A percentile compares a stretch with the other conserved stretches of the same genome.
Conservation (phyloP, 2,329 filamentous ascomycete genomes). For the Bisporella sp. region DNA sequence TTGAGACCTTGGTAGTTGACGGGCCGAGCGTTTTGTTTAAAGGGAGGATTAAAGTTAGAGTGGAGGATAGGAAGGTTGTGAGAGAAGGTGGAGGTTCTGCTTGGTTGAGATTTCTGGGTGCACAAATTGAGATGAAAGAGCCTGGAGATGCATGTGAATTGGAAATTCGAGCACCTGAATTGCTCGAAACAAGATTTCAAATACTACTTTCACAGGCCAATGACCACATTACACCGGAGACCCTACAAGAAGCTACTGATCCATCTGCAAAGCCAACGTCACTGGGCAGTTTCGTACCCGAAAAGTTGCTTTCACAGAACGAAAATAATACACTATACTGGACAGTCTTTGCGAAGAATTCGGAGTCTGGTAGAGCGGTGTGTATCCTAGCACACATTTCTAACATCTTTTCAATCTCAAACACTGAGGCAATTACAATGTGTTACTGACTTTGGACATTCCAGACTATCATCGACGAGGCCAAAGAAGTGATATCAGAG, state of each 20-base stretch:
- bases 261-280: neutral
- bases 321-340: conserved; percentile 5
- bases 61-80: conserved; percentile 45
- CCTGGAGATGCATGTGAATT: conserved; percentile 31
- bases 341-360: conserved; percentile 7
- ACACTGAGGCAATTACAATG: no score
- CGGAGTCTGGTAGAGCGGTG: no score
- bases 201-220: no score
- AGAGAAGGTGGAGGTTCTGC: conserved; percentile 69
- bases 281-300: neutral
- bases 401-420: no score
- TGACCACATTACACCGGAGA: no score
- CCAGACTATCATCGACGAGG: conserved; percentile 39
- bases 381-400: no score
- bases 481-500: conserved; percentile 38
- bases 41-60: conserved; percentile 56
- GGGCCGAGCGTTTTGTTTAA: conserved; percentile 71
- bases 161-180: conserved; percentile 47
- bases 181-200: conserved; percentile 59
- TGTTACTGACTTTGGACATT: neutral
- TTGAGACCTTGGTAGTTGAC: conserved; percentile 83
- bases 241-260: no score
- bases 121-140: conserved; percentile 37
- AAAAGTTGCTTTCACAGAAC: neutral
- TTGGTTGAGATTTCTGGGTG: conserved; percentile 57